phyloP scores from a whole-genome alignment of 2,329 filamentous ascomycete species.

The Colletotrichum sp. region DNA sequence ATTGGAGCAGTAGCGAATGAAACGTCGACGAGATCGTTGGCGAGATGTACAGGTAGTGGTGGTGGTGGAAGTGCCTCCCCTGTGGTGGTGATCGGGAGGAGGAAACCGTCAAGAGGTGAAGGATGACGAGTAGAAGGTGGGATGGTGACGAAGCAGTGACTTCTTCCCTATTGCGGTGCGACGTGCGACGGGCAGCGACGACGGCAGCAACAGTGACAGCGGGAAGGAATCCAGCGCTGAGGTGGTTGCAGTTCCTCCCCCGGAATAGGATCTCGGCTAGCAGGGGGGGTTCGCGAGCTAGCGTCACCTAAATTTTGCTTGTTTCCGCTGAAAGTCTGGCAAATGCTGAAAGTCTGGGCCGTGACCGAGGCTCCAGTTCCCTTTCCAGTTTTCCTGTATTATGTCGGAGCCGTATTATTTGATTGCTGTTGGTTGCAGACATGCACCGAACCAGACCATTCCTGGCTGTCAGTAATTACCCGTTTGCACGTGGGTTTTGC shows the following conservation, averaged over 20 bases:
- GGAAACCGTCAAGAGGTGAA: neutral
- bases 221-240: neutral
- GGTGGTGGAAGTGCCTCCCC: neutral
- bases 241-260: slow-evolving; percentile 4
- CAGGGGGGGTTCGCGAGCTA: neutral
- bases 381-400: neutral
- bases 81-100: neutral
- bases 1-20: neutral
- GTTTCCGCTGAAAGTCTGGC: neutral
- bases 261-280: neutral
- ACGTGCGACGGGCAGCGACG: neutral
- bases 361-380: neutral
- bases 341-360: neutral
- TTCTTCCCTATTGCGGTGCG: neutral
- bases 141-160: neutral
- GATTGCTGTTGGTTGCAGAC: neutral
- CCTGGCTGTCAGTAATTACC: neutral
- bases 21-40: neutral
- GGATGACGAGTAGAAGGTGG: neutral
- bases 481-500: neutral
- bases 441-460: neutral
- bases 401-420: neutral
- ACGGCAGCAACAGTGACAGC: neutral
- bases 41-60: neutral
- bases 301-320: neutral